Conservation (phyloP, 2,329 filamentous ascomycete genomes). For the Calonectria leucothoes region DNA sequence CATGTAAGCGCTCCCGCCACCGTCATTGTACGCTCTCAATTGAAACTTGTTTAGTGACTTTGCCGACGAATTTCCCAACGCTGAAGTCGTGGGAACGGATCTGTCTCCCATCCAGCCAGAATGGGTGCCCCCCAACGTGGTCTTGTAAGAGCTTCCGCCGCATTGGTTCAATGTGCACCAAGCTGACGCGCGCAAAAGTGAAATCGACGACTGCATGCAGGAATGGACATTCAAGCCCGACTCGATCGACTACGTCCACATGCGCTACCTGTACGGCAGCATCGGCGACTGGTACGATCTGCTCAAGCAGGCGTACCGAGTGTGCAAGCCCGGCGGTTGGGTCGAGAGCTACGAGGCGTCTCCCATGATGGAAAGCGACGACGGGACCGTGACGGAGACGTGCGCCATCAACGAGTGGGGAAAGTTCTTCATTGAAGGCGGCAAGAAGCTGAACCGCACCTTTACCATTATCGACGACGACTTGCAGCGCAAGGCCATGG, state of each 20-base stretch:
- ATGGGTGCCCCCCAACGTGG: slow-evolving; percentile 60
- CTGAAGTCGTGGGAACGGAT: slow-evolving; percentile 62
- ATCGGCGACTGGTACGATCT: slow-evolving; percentile 67
- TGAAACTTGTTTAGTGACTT: slow-evolving; percentile 55
- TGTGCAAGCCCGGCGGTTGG: slow-evolving; percentile 67
- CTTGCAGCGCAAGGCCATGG: slow-evolving; percentile 33
- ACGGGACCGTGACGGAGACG: slow-evolving; percentile 43
- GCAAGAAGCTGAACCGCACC: slow-evolving; percentile 44
- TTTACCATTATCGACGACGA: slow-evolving; percentile 40
- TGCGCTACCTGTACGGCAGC: slow-evolving; percentile 66
- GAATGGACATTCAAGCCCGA: slow-evolving; percentile 42
- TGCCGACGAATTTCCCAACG: slow-evolving; percentile 56
- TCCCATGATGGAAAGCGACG: slow-evolving; percentile 44
- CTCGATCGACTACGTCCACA: slow-evolving; percentile 71
- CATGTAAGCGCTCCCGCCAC: slow-evolving; percentile 45
- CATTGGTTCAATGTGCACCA: rapidly evolving
- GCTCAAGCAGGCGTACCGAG: slow-evolving; percentile 61
- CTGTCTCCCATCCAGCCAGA: slow-evolving; percentile 67
- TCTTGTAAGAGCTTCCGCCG: slow-evolving; percentile 41
- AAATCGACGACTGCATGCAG: slow-evolving; percentile 46
- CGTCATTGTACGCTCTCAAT: rapidly evolving
- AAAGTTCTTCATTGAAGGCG: slow-evolving; percentile 43
- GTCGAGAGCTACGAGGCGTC: slow-evolving; percentile 48
- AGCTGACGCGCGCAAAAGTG: background rate
- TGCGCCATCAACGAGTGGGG: slow-evolving; percentile 45